Base-by-base conservation (phyloP, 331 rosid genomes). In the Acacia pycnantha region DNA sequence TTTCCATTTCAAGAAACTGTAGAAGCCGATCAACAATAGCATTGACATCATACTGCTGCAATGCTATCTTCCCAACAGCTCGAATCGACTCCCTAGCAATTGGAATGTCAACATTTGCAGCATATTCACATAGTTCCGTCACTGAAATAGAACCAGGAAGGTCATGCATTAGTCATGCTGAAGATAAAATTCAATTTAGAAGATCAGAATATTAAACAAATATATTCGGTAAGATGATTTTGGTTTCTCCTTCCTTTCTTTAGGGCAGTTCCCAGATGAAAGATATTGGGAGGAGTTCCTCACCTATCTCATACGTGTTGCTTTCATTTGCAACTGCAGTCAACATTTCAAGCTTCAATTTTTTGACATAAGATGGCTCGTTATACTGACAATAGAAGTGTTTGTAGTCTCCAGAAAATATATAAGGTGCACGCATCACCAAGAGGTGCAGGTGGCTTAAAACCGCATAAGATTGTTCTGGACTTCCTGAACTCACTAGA, bases 1-100 rank as follows among this genome's bases (percentile, higher is more conserved):
- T 96, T 88, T 93, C 99, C 99, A 96, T 94, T 93, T 96, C 99
- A 81, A 96, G 92, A 91, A 96, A 96, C 88, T 96, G 99, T 61
- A 96, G 94, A 88, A 96, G 99, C 80, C 99, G 89, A 73, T 96
- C 99, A 64, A 96, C 99, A 80, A 96, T 96, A 46, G 99, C 99
- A 86, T 96, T 96, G 86, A 96, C 98, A 78, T 96, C 99, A 90
- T 96, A 96, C 84, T 96, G 99, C 86, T 96, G 98, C 76, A 96
- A 87, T 69, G 99, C 99, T 85, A 96, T 96, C 86, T 94, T 96
- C 85, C 99, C 99, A 73, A 96, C 99, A 81, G 99, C 99, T 73
- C 98, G 97, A 76, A 96, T 92, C 4, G 99, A 96, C 87, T 96
- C 99, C 88, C 99, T 92, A 85, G 99, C 99, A 88, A 96, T 96